Evolutionary conservation across 805 yeast genomes (phyloP).

Genomic region (Teunomyces kruisii): DNA sequence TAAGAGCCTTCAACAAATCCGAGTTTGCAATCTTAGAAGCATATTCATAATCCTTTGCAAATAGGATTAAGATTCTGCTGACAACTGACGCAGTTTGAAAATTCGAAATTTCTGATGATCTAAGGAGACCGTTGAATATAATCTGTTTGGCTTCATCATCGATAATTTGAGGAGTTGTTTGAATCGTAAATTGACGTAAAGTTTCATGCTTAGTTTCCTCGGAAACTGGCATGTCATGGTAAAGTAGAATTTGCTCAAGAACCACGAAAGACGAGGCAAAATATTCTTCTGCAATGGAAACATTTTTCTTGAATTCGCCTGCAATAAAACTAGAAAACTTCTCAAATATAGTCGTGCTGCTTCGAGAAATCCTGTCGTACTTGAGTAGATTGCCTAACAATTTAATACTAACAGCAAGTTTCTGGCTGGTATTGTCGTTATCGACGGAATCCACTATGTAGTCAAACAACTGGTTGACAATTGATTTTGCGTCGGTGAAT

Average conservation of each 20-base stretch:
- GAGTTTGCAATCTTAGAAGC: conserved; percentile 47
- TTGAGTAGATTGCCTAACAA: conserved; percentile 13
- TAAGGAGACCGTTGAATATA: conserved; percentile 46
- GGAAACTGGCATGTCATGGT: conserved; percentile 48
- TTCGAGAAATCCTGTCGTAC: conserved; percentile 10
- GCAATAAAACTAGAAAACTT: conserved; percentile 37
- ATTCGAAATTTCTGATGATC: conserved; percentile 38
- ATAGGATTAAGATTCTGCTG: conserved; percentile 55
- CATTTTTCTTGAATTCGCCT: conserved; percentile 22
- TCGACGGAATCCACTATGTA: conserved; percentile 13
- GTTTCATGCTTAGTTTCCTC: conserved; percentile 23
- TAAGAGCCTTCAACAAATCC: conserved; percentile 46
- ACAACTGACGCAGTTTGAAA: conserved; percentile 52
- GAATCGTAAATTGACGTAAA: conserved; percentile 6
- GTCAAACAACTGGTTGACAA: conserved; percentile 10
- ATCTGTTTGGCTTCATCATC: conserved; percentile 19
- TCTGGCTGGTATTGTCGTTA: conserved; percentile 7
- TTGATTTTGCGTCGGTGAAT: conserved; percentile 7
- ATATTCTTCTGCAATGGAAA: conserved; percentile 48
- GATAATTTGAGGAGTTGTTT: conserved; percentile 14
- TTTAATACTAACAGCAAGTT: conserved; percentile 12
- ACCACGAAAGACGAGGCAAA: conserved; percentile 56
- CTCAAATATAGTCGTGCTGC: conserved; percentile 18
- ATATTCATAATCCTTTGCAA: conserved; percentile 44
- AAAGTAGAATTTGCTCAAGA: conserved; percentile 54